phyloP scores from a whole-genome alignment of 108 stramenopile genomes.

The Skeletonema potamos region DNA sequence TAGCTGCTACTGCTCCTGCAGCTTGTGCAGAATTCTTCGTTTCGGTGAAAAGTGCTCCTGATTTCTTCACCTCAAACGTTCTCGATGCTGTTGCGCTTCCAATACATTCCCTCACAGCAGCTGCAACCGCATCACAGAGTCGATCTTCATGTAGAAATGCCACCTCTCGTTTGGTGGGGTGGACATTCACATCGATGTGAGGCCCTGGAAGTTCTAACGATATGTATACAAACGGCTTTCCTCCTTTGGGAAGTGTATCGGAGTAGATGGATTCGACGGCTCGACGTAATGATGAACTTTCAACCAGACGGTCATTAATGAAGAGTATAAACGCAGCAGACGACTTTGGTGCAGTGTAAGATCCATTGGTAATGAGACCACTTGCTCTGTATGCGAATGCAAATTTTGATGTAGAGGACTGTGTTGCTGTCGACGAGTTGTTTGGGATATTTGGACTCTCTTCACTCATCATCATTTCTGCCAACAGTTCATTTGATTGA shows the following conservation, averaged over 20 bases:
- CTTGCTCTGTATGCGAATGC: constrained; percentile 51
- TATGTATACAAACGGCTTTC: constrained; percentile 91
- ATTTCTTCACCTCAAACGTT: constrained; percentile 18
- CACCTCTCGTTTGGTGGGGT: constrained; percentile 97
- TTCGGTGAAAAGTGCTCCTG: constrained; percentile 3
- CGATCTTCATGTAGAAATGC: constrained; percentile 92
- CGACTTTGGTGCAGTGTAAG: constrained; percentile 63
- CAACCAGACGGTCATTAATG: constrained; percentile 93
- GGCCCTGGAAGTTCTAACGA: constrained; percentile 76
- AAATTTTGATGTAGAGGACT: constrained; percentile 22
- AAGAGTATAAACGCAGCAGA: constrained; percentile 84
- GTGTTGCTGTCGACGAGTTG: not conserved
- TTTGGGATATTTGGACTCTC: constrained; percentile 1
- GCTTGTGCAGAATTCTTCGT: constrained; percentile 3
- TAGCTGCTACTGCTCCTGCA: not conserved
- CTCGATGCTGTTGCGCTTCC: constrained; percentile 39
- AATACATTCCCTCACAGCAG: constrained; percentile 37
- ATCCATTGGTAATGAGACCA: constrained; percentile 71
- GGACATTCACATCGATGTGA: constrained; percentile 98
- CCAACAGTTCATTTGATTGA: constrained; percentile 17
- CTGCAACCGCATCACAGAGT: constrained; percentile 51
- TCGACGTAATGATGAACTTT: constrained; percentile 69
- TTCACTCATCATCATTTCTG: constrained; percentile 42
- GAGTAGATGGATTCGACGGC: constrained; percentile 86
- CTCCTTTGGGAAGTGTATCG: constrained; percentile 66